Base-by-base conservation (phyloP, 2,329 filamentous ascomycete genomes). In the Colletotrichum sp. region DNA sequence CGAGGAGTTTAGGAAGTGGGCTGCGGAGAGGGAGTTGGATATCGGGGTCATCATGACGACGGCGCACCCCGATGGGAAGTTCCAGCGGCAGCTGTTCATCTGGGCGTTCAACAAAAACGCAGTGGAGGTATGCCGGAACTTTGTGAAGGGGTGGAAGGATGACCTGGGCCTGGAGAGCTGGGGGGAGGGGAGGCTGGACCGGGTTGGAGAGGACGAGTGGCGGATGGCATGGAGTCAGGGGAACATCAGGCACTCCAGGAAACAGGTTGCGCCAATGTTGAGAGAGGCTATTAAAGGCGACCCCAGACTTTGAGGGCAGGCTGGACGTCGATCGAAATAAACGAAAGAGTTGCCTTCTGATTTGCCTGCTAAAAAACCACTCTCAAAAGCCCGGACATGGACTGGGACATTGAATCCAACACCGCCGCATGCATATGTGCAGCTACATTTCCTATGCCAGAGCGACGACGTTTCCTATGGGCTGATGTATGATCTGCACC, bases 41-140 rank as follows among this genome's bases (percentile, higher is more conserved):
- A 81, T 96, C 12, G 90, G 90, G 10, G 88, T 88, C 12, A 85
- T 96, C 71, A 94, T 96, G 93, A 95, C 94, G 2, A 91, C 91
- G n/a, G 91, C 88, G 24, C 86, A 89, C 26, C 85, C 88, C 0
- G 84, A 84, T 1, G 91, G 89, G 0, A 81, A 86, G 18, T 95
- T 96, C 77, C 86, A 87, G 78, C 86, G 95, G 67, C 91, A 97
- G 81, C 82, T 96, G 48, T 84, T 96, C 8, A 84, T 96, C 0
- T 94, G 93, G 90, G 93, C 89, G 0, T 80, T 91, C 2, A 89
- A 87, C 30, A 84, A 88, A 2, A 82, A 82, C 6, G 92, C 89
- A 0, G 85, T 86, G 0, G 79, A 83, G 6, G 91, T 90, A 2
- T 89, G 90, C 18, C 85, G 88, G 80, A 83, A 81, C 18, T 96